phyloP scores from a whole-genome alignment of 2,329 filamentous ascomycete species.

The Coniochaeta ligniaria region DNA sequence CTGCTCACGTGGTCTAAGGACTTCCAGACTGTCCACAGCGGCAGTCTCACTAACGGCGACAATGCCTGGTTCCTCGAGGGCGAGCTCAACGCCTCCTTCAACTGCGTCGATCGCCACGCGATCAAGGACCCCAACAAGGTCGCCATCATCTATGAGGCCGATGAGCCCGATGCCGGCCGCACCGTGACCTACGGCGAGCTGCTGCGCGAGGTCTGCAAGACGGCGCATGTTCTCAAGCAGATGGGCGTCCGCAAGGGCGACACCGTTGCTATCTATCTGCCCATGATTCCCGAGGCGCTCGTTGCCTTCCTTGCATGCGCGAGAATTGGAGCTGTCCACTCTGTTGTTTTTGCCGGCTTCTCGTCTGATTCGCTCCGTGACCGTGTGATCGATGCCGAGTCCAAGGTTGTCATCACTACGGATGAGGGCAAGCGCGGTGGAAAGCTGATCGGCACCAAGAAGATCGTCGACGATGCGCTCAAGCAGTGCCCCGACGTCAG shows the following conservation, averaged over 20 bases:
- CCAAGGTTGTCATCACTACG: constrained; percentile 90
- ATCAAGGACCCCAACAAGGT: constrained; percentile 87
- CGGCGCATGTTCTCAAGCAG: constrained; percentile 82
- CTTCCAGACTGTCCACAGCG: constrained; percentile 81
- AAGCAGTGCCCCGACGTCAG: constrained; percentile 90
- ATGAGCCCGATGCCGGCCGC: constrained; percentile 80
- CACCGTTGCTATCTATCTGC: constrained; percentile 92
- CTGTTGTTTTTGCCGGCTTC: constrained; percentile 96
- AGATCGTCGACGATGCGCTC: constrained; percentile 95
- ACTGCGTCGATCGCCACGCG: constrained; percentile 96
- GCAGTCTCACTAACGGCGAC: constrained; percentile 72
- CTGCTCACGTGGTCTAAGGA: constrained; percentile 85
- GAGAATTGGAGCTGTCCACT: constrained; percentile 93
- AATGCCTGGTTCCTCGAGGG: constrained; percentile 94
- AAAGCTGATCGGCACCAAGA: constrained; percentile 96
- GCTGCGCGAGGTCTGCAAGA: constrained; percentile 80
- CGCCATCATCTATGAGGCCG: constrained; percentile 97
- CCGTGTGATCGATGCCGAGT: constrained; percentile 83
- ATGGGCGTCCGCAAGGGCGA: constrained; percentile 97
- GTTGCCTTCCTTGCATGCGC: constrained; percentile 85
- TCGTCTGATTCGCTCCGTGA: constrained; percentile 93
- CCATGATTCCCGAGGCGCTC: constrained; percentile 96
- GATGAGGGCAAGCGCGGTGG: constrained; percentile 98
- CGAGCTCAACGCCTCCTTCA: constrained; percentile 90
- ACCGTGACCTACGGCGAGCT: constrained; percentile 91